Evolutionary conservation across 306 rosid genomes (phyloP).

Genomic region (Adenanthera pavonina): DNA sequence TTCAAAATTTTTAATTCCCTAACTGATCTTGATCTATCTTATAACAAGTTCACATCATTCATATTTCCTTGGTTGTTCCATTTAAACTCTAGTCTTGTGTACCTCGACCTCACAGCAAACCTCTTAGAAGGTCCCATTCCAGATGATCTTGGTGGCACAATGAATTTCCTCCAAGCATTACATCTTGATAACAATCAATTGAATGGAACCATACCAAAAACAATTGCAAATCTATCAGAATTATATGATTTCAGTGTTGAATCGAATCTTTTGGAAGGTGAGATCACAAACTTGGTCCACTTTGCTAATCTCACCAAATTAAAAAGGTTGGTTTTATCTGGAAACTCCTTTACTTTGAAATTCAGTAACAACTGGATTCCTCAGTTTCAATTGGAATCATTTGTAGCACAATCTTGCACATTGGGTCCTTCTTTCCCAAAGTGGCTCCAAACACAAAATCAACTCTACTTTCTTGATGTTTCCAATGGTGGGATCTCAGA

Average conservation of each 20-base stretch:
- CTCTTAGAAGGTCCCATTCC: background rate
- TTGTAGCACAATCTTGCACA: background rate
- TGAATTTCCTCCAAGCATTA: background rate
- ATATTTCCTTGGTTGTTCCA: background rate
- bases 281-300: background rate
- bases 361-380: constrained; percentile 29
- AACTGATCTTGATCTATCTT: background rate
- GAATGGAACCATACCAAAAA: background rate
- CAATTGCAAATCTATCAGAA: background rate
- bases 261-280: background rate
- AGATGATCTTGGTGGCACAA: background rate
- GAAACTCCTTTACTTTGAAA: background rate
- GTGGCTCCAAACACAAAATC: constrained; percentile 37
- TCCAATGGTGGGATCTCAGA: background rate
- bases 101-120: background rate
- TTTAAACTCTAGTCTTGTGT: background rate
- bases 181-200: background rate
- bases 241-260: background rate
- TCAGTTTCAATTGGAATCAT: background rate
- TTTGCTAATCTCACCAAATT: constrained; percentile 11
- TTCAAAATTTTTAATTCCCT: background rate
- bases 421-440: constrained; percentile 23
- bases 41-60: background rate
- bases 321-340: fast-evolving
- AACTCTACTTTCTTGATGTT: background rate